A percentile compares a stretch with the other conserved stretches of the same genome.
Evolutionary conservation across 805 yeast species (phyloP).

Genomic region (Candida sithepensis): DNA sequence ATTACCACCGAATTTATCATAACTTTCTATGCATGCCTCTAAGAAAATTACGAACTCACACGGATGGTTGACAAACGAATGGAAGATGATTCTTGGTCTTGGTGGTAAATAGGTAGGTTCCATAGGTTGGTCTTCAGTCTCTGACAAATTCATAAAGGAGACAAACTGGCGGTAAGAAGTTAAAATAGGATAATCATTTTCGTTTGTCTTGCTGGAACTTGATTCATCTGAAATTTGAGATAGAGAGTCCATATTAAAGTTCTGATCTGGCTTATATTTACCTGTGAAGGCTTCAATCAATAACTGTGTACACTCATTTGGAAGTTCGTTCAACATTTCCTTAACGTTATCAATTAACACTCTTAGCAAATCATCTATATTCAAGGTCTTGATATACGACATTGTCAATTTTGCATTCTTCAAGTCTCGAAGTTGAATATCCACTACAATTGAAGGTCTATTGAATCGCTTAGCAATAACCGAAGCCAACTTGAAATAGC

Average conservation of each 20-base stretch:
- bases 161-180: constrained; percentile 47
- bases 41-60: constrained; percentile 86
- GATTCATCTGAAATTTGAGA: constrained; percentile 10
- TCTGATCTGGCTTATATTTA: constrained; percentile 49
- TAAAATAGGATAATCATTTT: constrained; percentile 44
- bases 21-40: constrained; percentile 84
- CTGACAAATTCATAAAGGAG: constrained; percentile 26
- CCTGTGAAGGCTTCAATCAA: constrained; percentile 90
- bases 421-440: constrained; percentile 65
- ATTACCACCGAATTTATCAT: constrained; percentile 71
- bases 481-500: constrained; percentile 63
- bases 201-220: constrained; percentile 2
- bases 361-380: constrained; percentile 73
- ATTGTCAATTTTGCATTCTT: constrained; percentile 58
- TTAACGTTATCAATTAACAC: constrained; percentile 56
- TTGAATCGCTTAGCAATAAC: constrained; percentile 65
- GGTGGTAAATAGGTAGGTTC: constrained; percentile 87
- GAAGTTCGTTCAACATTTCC: constrained; percentile 57
- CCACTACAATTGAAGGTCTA: constrained; percentile 72
- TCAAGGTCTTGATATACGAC: constrained; percentile 60
- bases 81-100: constrained; percentile 78
- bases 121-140: constrained; percentile 12
- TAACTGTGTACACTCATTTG: constrained; percentile 77
- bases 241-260: constrained; percentile 15
- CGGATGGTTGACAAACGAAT: constrained; percentile 82